Evolutionary conservation across 1,284 basidiomycete genomes (phyloP).

Genomic region (Irpex sp.): DNA sequence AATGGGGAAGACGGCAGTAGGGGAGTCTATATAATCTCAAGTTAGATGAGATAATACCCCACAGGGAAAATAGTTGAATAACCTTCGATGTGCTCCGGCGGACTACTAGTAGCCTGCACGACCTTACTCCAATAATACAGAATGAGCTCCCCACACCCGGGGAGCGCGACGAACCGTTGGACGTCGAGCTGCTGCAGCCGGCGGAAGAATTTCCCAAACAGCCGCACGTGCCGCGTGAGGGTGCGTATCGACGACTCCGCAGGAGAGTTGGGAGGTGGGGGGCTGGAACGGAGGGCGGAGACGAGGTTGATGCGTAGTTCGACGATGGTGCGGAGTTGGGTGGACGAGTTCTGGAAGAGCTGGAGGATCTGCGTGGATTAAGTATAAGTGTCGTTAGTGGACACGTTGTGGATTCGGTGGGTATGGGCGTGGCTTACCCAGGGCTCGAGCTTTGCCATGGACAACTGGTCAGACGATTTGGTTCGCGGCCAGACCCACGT

Average conservation of each 20-base stretch:
- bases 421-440: constrained; percentile 42
- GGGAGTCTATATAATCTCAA: constrained; percentile 35
- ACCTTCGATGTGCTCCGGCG: constrained; percentile 57
- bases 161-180: constrained; percentile 59
- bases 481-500: constrained; percentile 68
- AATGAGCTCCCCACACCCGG: constrained; percentile 60
- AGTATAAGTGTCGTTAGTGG: no score
- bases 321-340: constrained; percentile 51
- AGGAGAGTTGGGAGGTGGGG: constrained; percentile 23
- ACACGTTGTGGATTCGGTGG: no score
- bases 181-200: constrained; percentile 63
- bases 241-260: constrained; percentile 42
- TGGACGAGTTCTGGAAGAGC: constrained; percentile 56
- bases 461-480: constrained; percentile 34
- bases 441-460: constrained; percentile 34
- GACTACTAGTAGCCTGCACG: constrained; percentile 56
- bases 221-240: constrained; percentile 62
- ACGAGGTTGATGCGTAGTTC: constrained; percentile 42
- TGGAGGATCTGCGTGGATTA: constrained; percentile 42
- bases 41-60: neutral
- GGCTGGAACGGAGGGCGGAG: constrained; percentile 29
- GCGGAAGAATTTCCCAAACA: constrained; percentile 76
- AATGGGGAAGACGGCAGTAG: constrained; percentile 61
- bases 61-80: constrained; percentile 4
- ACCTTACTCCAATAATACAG: constrained; percentile 78